Evolutionary conservation across 306 rosid species (phyloP).

Genomic region (Casuarina cunninghamiana): DNA sequence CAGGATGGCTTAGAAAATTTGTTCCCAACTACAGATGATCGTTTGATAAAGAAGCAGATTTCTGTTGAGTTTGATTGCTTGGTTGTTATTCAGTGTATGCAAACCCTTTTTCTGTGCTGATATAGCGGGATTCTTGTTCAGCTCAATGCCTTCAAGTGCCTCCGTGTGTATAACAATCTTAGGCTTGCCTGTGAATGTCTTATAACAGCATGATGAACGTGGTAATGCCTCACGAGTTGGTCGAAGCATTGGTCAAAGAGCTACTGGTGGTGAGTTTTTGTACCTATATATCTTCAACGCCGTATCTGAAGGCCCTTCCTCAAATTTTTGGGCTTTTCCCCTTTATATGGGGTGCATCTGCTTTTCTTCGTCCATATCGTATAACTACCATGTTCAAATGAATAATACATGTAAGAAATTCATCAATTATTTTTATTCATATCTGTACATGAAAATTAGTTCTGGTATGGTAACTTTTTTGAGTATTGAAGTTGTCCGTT

Average conservation of each 20-base stretch:
- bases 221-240: constrained; percentile 56
- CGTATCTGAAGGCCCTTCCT: neutral
- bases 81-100: constrained; percentile 36
- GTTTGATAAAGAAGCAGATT: neutral
- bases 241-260: constrained; percentile 45
- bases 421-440: neutral
- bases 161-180: constrained; percentile 55
- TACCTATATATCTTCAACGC: constrained; percentile 23
- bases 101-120: constrained; percentile 50
- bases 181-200: constrained; percentile 75
- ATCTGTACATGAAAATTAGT: neutral
- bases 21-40: neutral
- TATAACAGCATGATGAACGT: constrained; percentile 70
- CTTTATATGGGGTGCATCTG: neutral
- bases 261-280: constrained; percentile 61
- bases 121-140: constrained; percentile 55
- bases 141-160: constrained; percentile 52
- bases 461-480: neutral
- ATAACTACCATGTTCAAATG: neutral
- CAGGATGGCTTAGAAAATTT: neutral
- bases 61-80: constrained; percentile 21
- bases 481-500: neutral
- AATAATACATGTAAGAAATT: neutral
- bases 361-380: neutral
- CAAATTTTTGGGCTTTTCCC: neutral